These are phyloP conservation scores for Auxenochlorella pyrenoidosa DNA, from an alignment of 139 green algal species.

Conservation along the genomic window DNA sequence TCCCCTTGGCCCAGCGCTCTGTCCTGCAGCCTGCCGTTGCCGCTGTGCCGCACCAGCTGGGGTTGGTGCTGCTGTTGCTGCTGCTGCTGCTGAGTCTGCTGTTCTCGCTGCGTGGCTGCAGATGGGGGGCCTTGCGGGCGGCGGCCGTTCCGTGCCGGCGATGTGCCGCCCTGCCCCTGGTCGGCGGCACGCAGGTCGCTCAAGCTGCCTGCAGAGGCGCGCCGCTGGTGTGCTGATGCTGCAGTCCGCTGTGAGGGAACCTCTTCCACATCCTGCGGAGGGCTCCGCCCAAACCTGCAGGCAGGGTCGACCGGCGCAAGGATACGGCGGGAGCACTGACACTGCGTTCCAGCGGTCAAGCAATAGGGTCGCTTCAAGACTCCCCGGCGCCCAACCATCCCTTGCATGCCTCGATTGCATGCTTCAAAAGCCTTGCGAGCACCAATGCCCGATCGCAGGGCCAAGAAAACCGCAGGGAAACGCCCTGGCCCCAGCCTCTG, in stretches of 20 bases:
- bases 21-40: neutral
- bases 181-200: neutral
- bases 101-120: neutral
- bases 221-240: neutral
- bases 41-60: conserved; percentile 1
- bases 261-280: neutral
- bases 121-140: neutral
- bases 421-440: too few relatives aligned
- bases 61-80: neutral
- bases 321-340: neutral
- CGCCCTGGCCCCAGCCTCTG: neutral
- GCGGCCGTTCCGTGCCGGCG: too few relatives aligned
- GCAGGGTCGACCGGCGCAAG: neutral
- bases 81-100: neutral
- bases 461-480: neutral
- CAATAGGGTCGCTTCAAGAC: too few relatives aligned
- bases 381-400: too few relatives aligned
- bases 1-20: neutral
- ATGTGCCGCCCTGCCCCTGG: neutral
- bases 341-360: too few relatives aligned
- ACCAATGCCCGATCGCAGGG: too few relatives aligned
- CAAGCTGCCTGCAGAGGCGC: neutral
- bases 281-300: neutral
- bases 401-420: too few relatives aligned
- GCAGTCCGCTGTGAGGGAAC: neutral